Percentiles rank a stretch among this genome's conserved stretches.
phyloP scores from a whole-genome alignment of 306 rosid species.

The Vigna radiata region DNA sequence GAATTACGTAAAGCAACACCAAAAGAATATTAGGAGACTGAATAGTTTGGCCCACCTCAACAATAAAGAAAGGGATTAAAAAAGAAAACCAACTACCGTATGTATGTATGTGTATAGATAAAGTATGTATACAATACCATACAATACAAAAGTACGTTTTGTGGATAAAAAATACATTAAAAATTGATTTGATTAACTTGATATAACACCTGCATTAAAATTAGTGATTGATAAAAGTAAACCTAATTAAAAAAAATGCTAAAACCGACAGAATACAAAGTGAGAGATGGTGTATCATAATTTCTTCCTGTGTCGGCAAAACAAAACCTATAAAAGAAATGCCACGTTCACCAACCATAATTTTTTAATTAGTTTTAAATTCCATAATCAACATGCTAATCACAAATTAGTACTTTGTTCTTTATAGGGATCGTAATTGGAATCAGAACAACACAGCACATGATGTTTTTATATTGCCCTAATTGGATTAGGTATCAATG shows the following conservation, averaged over 20 bases:
- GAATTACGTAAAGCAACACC: not conserved
- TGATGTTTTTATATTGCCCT: not conserved
- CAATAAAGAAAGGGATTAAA: not conserved
- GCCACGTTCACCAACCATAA: not conserved
- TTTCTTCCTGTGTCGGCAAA: conserved; percentile 51
- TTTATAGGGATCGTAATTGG: not conserved
- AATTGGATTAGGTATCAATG: not conserved
- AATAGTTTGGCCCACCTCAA: conserved; percentile 17
- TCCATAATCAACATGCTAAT: not conserved
- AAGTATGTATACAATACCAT: not conserved
- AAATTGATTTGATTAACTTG: no score
- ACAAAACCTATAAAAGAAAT: conserved; percentile 1
- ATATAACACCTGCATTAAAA: no score
- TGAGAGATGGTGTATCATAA: not conserved
- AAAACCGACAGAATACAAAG: no score
- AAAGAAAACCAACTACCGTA: not conserved
- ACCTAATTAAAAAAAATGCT: no score
- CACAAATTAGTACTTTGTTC: not conserved
- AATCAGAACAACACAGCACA: not conserved
- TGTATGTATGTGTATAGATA: not conserved
- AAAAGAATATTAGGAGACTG: not conserved
- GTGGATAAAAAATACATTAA: no score
- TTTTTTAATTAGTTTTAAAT: not conserved
- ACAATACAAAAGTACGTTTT: no score
- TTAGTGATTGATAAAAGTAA: no score